These are phyloP conservation scores for Ceratobasidium papillatum DNA, from an alignment of 1,284 basidiomycete species.

Conservation along the genomic window DNA sequence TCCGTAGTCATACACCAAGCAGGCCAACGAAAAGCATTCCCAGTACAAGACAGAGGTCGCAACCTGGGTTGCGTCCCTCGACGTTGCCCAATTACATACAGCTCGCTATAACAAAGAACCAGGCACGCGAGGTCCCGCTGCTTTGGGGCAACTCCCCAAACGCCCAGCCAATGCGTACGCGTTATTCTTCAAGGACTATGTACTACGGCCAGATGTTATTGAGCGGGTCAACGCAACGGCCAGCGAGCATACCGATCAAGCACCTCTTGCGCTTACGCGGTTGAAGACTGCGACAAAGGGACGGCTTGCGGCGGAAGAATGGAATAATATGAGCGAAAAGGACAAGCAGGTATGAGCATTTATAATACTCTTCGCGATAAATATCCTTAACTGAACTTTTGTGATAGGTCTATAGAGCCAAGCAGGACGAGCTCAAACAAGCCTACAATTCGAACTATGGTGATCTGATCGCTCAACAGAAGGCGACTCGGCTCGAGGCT, in stretches of 20 bases:
- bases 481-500: not conserved
- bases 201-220: not conserved
- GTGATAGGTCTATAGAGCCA: not conserved
- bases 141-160: not conserved
- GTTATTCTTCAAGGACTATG: constrained; percentile 3
- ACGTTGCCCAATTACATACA: not conserved
- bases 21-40: not conserved
- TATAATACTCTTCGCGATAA: not conserved
- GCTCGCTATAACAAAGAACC: constrained; percentile 25
- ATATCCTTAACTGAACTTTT: not conserved
- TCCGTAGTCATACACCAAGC: constrained; percentile 1
- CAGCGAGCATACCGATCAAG: not conserved
- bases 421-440: not conserved
- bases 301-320: not conserved
- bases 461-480: not conserved
- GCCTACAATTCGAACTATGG: constrained; percentile 13
- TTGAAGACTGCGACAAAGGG: not conserved
- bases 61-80: constrained; percentile 28
- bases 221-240: not conserved
- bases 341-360: constrained; percentile 12
- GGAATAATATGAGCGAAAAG: constrained; percentile 22
- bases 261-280: not conserved
- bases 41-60: not conserved
- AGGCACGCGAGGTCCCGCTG: constrained; percentile 14
- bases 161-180: constrained; percentile 24